phyloP scores from a whole-genome alignment of 495 filamentous ascomycete species.

The Tuber umbilicatum region DNA sequence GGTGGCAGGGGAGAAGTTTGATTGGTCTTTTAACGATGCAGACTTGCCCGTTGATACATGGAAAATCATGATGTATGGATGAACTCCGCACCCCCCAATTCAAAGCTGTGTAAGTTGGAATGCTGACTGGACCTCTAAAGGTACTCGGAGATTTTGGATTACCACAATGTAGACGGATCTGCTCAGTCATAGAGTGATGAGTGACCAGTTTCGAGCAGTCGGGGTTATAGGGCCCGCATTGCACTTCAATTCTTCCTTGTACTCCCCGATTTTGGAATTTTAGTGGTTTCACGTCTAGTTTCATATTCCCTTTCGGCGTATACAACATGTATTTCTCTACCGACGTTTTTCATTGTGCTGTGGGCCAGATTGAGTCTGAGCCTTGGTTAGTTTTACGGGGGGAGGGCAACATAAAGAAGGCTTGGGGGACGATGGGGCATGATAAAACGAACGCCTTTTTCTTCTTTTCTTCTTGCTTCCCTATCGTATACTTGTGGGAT shows the following conservation, averaged over 20 bases:
- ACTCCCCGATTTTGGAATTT: background rate
- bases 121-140: conserved; percentile 47
- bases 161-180: conserved; percentile 76
- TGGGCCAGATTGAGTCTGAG: conserved; percentile 3
- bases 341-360: conserved; percentile 24
- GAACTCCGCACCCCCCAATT: background rate
- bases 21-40: conserved; percentile 99
- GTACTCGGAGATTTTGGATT: conserved; percentile 99
- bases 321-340: conserved; percentile 23
- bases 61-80: conserved; percentile 98
- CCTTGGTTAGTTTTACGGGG: background rate
- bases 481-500: background rate
- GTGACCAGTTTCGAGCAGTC: background rate
- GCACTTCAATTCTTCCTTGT: background rate
- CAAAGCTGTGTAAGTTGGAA: background rate
- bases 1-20: conserved; percentile 92
- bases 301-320: conserved; percentile 39
- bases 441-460: background rate
- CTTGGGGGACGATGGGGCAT: background rate
- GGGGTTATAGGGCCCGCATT: background rate
- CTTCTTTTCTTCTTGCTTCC: background rate
- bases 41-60: conserved; percentile 98
- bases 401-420: background rate
- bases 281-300: background rate
- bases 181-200: conserved; percentile 21